Percentiles rank a stretch among this genome's conserved stretches.
These are phyloP conservation scores for Chalciporus chontae DNA, from an alignment of 768 basidiomycete species.

Conservation along the genomic window DNA sequence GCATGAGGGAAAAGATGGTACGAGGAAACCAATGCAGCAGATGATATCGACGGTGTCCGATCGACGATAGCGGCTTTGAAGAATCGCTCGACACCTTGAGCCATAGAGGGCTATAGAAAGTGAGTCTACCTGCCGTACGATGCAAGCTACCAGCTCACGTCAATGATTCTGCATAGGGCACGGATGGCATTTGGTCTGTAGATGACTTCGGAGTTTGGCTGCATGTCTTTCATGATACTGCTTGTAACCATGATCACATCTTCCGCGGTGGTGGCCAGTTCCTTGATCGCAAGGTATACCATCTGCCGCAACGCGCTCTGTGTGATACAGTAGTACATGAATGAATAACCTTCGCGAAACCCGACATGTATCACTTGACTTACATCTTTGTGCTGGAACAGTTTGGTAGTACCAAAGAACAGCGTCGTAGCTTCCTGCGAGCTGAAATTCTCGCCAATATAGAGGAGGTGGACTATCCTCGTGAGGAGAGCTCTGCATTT, in stretches of 20 bases:
- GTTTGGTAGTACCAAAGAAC: conserved; percentile 98
- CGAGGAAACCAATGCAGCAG: conserved; percentile 93
- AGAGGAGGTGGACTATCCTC: conserved; percentile 93
- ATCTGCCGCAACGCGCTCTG: conserved; percentile 95
- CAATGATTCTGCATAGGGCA: conserved; percentile 93
- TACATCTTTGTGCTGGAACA: conserved; percentile 99
- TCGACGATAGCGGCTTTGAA: conserved; percentile 99
- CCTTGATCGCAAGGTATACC: conserved; percentile 98
- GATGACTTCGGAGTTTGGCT: conserved; percentile 96
- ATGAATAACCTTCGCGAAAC: conserved; percentile 7
- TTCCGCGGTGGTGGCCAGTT: conserved; percentile 91
- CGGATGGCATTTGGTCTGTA: conserved; percentile 98
- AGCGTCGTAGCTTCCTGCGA: conserved; percentile 96
- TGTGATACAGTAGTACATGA: neutral
- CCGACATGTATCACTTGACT: conserved; percentile 32
- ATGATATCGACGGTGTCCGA: conserved; percentile 91
- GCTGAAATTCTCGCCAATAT: conserved; percentile 91
- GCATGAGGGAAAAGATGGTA: conserved; percentile 94
- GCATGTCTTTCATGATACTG: conserved; percentile 99
- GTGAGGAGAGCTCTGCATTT: conserved; percentile 97
- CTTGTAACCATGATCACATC: conserved; percentile 99
- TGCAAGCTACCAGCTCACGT: conserved; percentile 55
- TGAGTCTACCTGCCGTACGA: conserved; percentile 34
- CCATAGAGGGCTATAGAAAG: conserved; percentile 86
- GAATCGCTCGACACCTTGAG: conserved; percentile 97